phyloP scores from a whole-genome alignment of 345 rosid genomes.

The Euphorbia lathyris region DNA sequence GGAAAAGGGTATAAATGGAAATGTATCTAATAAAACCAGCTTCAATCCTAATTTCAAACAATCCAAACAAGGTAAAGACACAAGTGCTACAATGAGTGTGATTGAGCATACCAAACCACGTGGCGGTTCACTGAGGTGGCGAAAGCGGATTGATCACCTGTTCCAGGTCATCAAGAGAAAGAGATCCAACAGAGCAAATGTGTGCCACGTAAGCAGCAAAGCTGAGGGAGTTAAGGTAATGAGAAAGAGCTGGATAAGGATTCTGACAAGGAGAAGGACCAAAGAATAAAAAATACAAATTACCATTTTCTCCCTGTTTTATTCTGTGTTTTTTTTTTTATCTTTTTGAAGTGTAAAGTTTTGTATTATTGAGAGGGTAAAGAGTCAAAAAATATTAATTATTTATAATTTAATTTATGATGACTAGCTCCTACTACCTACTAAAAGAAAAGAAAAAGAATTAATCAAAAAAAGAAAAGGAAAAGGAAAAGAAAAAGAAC shows the following conservation, averaged over 20 bases:
- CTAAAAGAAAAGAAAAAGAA: neutral
- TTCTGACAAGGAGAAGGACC: slow-evolving; percentile 67
- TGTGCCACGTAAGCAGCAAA: slow-evolving; percentile 67
- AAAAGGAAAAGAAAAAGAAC: slow-evolving; percentile 22
- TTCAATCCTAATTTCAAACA: slow-evolving; percentile 8
- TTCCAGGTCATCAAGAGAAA: slow-evolving; percentile 76
- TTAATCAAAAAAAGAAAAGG: too few species aligned
- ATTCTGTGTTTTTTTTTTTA: slow-evolving; percentile 17
- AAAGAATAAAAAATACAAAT: slow-evolving; percentile 37
- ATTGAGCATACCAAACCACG: slow-evolving; percentile 60
- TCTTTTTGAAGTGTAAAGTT: slow-evolving; percentile 31
- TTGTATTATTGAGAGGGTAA: slow-evolving; percentile 32
- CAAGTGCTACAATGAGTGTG: slow-evolving; percentile 37
- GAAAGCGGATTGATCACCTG: slow-evolving; percentile 74
- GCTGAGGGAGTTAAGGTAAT: slow-evolving; percentile 63
- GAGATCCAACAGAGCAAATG: slow-evolving; percentile 57
- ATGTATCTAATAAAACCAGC: slow-evolving; percentile 38
- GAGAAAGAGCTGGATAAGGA: slow-evolving; percentile 85
- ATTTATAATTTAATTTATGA: slow-evolving; percentile 14
- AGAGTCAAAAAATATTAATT: slow-evolving; percentile 40
- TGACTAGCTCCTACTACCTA: slow-evolving; percentile 8
- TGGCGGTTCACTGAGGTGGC: slow-evolving; percentile 70
- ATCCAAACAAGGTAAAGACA: slow-evolving; percentile 13
- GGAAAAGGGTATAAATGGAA: slow-evolving; percentile 50
- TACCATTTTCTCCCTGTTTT: too few species aligned